Base-by-base conservation (phyloP, 768 basidiomycete genomes). In the Lepiota venenata region DNA sequence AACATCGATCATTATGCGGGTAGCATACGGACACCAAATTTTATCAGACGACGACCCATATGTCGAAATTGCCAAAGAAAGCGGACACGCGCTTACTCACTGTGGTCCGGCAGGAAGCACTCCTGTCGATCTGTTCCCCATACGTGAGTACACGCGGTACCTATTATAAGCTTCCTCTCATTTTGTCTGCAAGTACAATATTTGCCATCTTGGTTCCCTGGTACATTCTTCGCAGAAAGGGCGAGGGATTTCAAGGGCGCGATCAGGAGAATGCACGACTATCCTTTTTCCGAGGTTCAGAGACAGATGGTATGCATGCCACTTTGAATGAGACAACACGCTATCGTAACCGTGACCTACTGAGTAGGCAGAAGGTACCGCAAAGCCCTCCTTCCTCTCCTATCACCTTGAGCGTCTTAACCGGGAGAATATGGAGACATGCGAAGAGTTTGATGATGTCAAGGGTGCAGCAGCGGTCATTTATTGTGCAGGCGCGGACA, bases 401-500 rank as follows among this genome's bases (percentile, higher is more conserved):
- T 82, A 78, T 9, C 70, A 88, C 18, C 71, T 89, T 8, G 82
- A 84, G 42, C 36, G 32, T 20, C 51, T 58, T 12, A 45, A 77
- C 78, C 40, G 64, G 71, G 32, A 63, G 63, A 39, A 35, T 32
- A 15, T 61, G 47, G 43, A 72, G 69, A 40, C 49, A 66, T 38
- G 66, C 64, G 40, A 65, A 73, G 6, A 63, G 75, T 55, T 78
- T 76, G 43, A 84, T 56, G 87, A 91, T 60, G 71, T 90, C 41
- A 84, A 85, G 56, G 87, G 86, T 84, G 81, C 85, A 0, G 88
- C 88, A 14, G 88, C 88, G 65, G 88, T 87, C 36, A 88, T 91
- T 82, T 90, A 85, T 63, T 70, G 75, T 4, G 81, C 78, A 16
- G 84, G 84, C 57, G 72, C 80, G 29, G 87, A 88, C 59, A 87